Evolutionary conservation across 495 filamentous ascomycete genomes (phyloP), one percentile per base, ranked within the genome.

Genomic region (Margaritispora aquatica): DNA sequence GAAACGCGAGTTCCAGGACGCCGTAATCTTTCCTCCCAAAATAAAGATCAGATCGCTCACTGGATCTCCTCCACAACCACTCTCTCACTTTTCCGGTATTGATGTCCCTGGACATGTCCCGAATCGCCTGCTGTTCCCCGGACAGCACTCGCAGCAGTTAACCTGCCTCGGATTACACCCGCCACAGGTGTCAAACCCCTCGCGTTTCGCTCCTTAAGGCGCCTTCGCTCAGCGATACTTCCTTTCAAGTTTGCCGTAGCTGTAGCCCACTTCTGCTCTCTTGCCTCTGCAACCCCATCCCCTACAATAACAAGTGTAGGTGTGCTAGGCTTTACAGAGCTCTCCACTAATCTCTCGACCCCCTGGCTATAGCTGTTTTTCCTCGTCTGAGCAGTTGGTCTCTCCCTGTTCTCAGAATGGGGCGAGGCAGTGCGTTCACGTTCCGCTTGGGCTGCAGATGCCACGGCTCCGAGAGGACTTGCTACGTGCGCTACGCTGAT

Each of bases 31-130:
- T n/a, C n/a, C n/a, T n/a, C n/a, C n/a, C n/a, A n/a, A n/a, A n/a
- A n/a, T n/a, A n/a, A n/a, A n/a, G n/a, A n/a, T n/a, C n/a, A n/a
- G n/a, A n/a, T n/a, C n/a, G n/a, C n/a, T n/a, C 38, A 44, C 38
- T 44, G 38, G 15, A 44, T 44, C 38, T 44, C 38, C 29, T 79
- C 76, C 19, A 78, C 61, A n/a, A 79, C 70, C 21, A 75, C 70
- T 56, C 74, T 70, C 69, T 78, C 75, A 62, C 78, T 81, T 71
- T 74, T 75, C 31, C 72, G 70, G 55, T 75, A 63, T 27, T 69
- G 69, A 31, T 58, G 50, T 21, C 51, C 64, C 19, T 26, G 23
- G 7, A 19, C 51, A 26, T 17, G 17, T 27, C 27, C 15, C 15
- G 17, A 3, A 44, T 34, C 29, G 15, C 7, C 29, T 34, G 29